phyloP scores from a whole-genome alignment of 2,329 filamentous ascomycete genomes.

The Fusarium succisae region DNA sequence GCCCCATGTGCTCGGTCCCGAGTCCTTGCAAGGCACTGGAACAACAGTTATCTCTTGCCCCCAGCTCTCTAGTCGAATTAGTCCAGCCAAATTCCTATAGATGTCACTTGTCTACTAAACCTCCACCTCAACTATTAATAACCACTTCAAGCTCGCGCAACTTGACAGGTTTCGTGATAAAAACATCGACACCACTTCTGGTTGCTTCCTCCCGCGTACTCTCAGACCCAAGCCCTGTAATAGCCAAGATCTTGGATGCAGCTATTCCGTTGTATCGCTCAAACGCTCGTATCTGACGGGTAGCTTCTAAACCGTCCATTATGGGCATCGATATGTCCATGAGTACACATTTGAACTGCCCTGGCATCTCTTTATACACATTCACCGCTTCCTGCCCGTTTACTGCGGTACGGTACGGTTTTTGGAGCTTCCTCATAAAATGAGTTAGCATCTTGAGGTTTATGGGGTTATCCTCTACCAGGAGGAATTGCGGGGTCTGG shows the following conservation, averaged over 20 bases:
- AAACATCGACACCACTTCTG: background rate
- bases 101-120: too few species aligned
- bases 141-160: background rate
- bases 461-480: constrained; percentile 53
- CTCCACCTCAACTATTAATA: background rate
- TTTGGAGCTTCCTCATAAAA: constrained; percentile 47
- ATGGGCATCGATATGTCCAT: constrained; percentile 11
- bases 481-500: constrained; percentile 35
- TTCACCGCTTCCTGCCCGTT: constrained; percentile 48
- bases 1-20: too few species aligned
- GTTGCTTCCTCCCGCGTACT: background rate
- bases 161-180: constrained; percentile 2
- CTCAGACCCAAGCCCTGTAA: background rate
- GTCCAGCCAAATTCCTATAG: background rate
- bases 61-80: background rate
- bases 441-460: constrained; percentile 47
- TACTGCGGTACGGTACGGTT: constrained; percentile 39
- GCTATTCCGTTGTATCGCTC: background rate
- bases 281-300: constrained; percentile 3
- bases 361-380: constrained; percentile 20
- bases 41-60: background rate
- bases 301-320: constrained; percentile 3
- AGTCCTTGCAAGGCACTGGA: background rate
- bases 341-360: background rate
- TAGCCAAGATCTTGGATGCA: background rate